phyloP scores from a whole-genome alignment of 352 stramenopile genomes.

The Phytophthora pinifolia region DNA sequence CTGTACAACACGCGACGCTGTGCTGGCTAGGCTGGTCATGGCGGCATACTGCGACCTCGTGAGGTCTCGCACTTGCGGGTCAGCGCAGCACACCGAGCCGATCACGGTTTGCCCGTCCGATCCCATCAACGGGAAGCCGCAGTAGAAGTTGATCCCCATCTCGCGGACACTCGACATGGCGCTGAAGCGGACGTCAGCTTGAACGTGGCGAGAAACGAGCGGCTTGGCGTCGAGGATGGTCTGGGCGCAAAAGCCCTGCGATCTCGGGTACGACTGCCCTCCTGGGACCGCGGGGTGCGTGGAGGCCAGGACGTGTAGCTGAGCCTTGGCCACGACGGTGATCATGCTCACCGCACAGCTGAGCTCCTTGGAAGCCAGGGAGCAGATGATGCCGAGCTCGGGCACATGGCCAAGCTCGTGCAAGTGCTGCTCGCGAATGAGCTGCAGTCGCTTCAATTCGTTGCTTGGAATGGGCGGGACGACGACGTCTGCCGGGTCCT shows the following conservation, averaged over 20 bases:
- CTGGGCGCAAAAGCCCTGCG: conserved; percentile 66
- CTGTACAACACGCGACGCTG: too few species aligned
- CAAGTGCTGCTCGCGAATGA: conserved; percentile 48
- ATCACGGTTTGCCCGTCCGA: conserved; percentile 55
- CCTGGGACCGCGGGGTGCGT: conserved; percentile 24
- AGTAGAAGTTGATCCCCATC: conserved; percentile 70
- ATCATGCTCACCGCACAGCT: conserved; percentile 56
- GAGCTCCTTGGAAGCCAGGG: conserved; percentile 54
- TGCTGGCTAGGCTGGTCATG: too few species aligned
- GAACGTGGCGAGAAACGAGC: conserved; percentile 58
- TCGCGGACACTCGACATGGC: conserved; percentile 40
- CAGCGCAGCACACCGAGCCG: conserved; percentile 61
- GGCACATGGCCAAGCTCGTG: conserved; percentile 52
- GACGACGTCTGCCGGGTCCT: conserved; percentile 30
- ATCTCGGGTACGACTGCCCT: conserved; percentile 43
- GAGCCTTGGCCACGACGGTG: conserved; percentile 55
- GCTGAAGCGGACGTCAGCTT: conserved; percentile 71
- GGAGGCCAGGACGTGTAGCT: conserved; percentile 50
- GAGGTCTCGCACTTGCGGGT: conserved; percentile 47
- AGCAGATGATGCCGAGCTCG: conserved; percentile 71
- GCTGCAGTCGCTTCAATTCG: conserved; percentile 47
- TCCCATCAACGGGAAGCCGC: conserved; percentile 61
- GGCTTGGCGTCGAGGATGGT: conserved; percentile 60
- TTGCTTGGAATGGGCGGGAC: conserved; percentile 38
- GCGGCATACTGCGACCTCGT: too few species aligned